Evolutionary conservation across 164 flowering plant species (phyloP).

Genomic region (Taxillus chinensis): DNA sequence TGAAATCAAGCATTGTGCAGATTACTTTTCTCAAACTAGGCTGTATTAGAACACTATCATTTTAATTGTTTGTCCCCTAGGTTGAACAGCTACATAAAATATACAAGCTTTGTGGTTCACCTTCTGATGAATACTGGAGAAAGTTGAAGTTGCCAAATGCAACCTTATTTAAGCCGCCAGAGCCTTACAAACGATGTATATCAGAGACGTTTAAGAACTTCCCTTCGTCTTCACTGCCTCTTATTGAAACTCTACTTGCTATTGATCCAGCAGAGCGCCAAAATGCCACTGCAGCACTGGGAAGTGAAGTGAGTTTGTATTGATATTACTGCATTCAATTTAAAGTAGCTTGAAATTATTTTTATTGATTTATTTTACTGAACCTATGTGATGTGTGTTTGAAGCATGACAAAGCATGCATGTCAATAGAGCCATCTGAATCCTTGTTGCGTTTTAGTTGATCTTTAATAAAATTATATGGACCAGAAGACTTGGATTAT

Average conservation of each 20-base stretch:
- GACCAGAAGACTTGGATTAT: too few species aligned
- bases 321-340: background rate
- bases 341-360: too few species aligned
- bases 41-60: background rate
- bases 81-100: constrained; percentile 18
- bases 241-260: constrained; percentile 13
- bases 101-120: constrained; percentile 9
- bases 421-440: too few species aligned
- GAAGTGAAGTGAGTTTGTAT: background rate
- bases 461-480: too few species aligned
- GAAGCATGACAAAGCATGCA: too few species aligned
- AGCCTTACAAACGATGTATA: constrained; percentile 17
- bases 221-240: constrained; percentile 13
- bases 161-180: constrained; percentile 16
- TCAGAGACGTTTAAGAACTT: constrained; percentile 17
- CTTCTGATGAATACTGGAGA: constrained; percentile 13
- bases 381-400: too few species aligned
- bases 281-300: background rate
- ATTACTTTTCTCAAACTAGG: background rate
- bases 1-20: too few species aligned
- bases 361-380: too few species aligned
- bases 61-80: background rate
- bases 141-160: constrained; percentile 18
- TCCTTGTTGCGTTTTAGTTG: too few species aligned
- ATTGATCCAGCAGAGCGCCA: constrained; percentile 4